A percentile compares a stretch with the other conserved stretches of the same genome.
phyloP scores from a whole-genome alignment of 2,329 filamentous ascomycete genomes.

The Alternaria atra region DNA sequence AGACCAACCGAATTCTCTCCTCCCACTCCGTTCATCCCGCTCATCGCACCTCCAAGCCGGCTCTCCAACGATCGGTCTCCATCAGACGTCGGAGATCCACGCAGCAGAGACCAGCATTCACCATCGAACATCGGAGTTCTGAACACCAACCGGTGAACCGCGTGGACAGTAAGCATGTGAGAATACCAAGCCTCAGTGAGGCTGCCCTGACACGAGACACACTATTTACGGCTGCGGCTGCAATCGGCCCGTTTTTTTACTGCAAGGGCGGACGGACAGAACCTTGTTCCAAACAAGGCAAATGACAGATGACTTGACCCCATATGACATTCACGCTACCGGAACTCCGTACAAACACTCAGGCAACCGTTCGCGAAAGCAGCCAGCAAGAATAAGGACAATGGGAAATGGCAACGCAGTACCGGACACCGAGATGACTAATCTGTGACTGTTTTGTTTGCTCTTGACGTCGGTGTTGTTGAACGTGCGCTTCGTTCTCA shows the following conservation, averaged over 20 bases:
- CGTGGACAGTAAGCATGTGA: not conserved
- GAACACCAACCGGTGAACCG: not conserved
- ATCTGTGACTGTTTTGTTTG: not conserved
- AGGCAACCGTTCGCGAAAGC: not conserved
- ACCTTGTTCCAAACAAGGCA: not conserved
- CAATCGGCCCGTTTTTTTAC: not conserved
- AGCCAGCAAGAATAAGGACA: not conserved
- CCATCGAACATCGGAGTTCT: not conserved
- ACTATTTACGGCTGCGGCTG: not conserved
- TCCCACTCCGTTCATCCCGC: not conserved
- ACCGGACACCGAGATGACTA: slow-evolving; percentile 3
- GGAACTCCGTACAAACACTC: slow-evolving; percentile 7
- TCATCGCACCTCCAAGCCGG: not conserved
- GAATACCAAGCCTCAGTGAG: not conserved
- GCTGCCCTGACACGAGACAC: not conserved
- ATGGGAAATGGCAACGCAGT: not conserved
- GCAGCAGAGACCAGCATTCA: not conserved
- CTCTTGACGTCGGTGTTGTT: not conserved
- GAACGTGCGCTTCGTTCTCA: not conserved
- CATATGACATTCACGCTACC: not conserved
- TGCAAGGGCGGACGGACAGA: not conserved
- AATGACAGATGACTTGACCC: not conserved
- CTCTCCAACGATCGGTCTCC: not conserved
- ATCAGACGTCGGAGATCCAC: not conserved
- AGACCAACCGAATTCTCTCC: not conserved